Evolutionary conservation across 495 filamentous ascomycete species (phyloP), one percentile per base, ranked within the genome.

Genomic region (Penicillium crystallinum): DNA sequence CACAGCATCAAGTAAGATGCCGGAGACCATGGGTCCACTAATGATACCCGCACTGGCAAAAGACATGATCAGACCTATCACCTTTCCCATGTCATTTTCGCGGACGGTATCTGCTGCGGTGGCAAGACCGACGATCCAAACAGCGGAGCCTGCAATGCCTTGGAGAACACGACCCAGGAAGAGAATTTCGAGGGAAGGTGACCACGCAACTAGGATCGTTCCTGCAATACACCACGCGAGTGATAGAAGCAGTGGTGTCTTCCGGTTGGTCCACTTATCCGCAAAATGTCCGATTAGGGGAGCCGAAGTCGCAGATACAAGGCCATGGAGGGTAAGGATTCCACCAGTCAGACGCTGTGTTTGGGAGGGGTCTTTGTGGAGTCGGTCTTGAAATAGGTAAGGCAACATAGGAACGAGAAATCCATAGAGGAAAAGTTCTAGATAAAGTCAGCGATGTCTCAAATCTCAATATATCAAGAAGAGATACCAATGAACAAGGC

Each of bases 101-200:
- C 30, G 45, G 8, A 62, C 56, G 14, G 38, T 57, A 33, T 67
- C 64, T 5, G 53, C 54, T 25, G 63, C 19, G 4, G 57, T 62
- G 2, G 65, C 61, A 23, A 65, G 44, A 1, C 59, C 58, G 19
- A 67, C 54, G 25, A 67, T 64, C 64, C 64, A 67, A 22, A 56
- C 49, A 8, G 55, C 62, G 2, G 53, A 55, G 6, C 58, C 58
- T 2, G 57, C 47, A 29, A 59, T 46, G 4, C 52, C 58, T 51
- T 66, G 63, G 10, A 66, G 31, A 18, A 59, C 36, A 3, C 63
- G 58, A 10, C 63, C 63, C 0, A 52, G 8, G 25, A 58, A 56
- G 9, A 64, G 48, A 2, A 46, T 46, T 12, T 23, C 47, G 18
- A 57, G 36, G 33, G 38, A 2, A 8, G 17, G 43, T 9, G 19